phyloP scores from a whole-genome alignment of 192 early-diverging fungal genomes.

The Coemansia sp. region DNA sequence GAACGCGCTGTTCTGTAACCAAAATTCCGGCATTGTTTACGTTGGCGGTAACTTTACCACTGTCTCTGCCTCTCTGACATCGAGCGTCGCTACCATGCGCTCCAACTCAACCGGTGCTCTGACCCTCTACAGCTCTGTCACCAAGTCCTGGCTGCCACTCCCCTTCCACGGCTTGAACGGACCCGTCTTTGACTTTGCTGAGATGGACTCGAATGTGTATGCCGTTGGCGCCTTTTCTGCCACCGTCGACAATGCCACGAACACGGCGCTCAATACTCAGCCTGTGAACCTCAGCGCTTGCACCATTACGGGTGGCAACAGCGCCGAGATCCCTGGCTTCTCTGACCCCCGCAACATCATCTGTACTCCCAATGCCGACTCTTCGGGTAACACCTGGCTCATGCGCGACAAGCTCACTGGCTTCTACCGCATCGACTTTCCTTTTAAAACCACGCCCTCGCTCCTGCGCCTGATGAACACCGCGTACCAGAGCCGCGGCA shows the following conservation, averaged over 20 bases:
- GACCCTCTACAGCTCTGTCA: slow-evolving; percentile 32
- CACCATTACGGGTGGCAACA: slow-evolving; percentile 60
- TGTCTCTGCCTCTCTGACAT: slow-evolving; percentile 23
- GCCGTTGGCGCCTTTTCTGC: slow-evolving; percentile 71
- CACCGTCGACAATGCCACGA: slow-evolving; percentile 65
- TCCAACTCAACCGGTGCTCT: slow-evolving; percentile 37
- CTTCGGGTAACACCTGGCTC: slow-evolving; percentile 65
- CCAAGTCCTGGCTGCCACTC: slow-evolving; percentile 56
- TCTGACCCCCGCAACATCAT: slow-evolving; percentile 57
- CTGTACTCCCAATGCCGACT: slow-evolving; percentile 38
- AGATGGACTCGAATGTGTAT: slow-evolving; percentile 58
- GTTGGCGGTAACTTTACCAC: slow-evolving; percentile 57
- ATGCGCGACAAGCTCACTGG: slow-evolving; percentile 70
- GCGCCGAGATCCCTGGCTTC: slow-evolving; percentile 33
- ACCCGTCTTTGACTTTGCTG: slow-evolving; percentile 62
- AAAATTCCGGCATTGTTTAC: slow-evolving; percentile 39
- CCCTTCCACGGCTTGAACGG: slow-evolving; percentile 74
- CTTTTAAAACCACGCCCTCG: slow-evolving; percentile 59
- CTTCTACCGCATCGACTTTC: slow-evolving; percentile 65
- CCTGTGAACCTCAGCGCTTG: slow-evolving; percentile 54
- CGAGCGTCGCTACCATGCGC: slow-evolving; percentile 30
- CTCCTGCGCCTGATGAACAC: slow-evolving; percentile 71
- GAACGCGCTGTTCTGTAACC: slow-evolving; percentile 52
- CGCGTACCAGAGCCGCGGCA: slow-evolving; percentile 58
- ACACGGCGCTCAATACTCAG: slow-evolving; percentile 53